These are phyloP conservation scores for Cronartium quercuum DNA, from an alignment of 1,284 basidiomycete genomes.

Conservation along the genomic window DNA sequence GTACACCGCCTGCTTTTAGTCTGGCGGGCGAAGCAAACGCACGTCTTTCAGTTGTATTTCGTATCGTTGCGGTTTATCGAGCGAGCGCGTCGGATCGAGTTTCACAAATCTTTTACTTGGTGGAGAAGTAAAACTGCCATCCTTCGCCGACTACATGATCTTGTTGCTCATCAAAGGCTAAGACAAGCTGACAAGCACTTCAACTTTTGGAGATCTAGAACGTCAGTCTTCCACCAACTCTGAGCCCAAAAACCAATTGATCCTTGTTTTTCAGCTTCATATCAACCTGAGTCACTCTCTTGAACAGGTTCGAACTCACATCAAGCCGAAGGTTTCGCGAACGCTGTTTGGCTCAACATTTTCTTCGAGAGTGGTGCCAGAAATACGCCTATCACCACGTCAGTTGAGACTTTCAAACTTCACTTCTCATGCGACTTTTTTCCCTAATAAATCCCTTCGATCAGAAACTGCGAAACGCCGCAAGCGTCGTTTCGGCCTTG, in stretches of 20 bases:
- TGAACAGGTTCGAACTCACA: neutral
- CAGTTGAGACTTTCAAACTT: neutral
- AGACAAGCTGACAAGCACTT: neutral
- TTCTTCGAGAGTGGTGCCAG: neutral
- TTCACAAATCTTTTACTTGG: neutral
- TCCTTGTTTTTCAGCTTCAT: too few relatives aligned
- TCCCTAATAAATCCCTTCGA: neutral
- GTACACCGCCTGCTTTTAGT: neutral
- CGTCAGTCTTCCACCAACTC: neutral
- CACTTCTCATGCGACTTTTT: neutral
- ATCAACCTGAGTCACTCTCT: neutral
- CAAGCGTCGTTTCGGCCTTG: neutral
- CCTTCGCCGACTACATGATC: neutral
- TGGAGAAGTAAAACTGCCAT: neutral
- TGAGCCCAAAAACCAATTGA: neutral
- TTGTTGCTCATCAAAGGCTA: neutral
- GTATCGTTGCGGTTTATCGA: neutral
- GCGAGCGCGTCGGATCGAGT: neutral
- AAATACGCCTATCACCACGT: neutral
- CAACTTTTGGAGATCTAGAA: neutral
- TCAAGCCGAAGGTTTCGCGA: neutral
- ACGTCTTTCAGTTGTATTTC: neutral
- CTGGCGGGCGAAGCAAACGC: neutral
- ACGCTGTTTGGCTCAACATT: neutral
- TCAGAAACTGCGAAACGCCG: neutral